phyloP scores from a whole-genome alignment of 2,329 filamentous ascomycete genomes.

The Aspergillus awamori region DNA sequence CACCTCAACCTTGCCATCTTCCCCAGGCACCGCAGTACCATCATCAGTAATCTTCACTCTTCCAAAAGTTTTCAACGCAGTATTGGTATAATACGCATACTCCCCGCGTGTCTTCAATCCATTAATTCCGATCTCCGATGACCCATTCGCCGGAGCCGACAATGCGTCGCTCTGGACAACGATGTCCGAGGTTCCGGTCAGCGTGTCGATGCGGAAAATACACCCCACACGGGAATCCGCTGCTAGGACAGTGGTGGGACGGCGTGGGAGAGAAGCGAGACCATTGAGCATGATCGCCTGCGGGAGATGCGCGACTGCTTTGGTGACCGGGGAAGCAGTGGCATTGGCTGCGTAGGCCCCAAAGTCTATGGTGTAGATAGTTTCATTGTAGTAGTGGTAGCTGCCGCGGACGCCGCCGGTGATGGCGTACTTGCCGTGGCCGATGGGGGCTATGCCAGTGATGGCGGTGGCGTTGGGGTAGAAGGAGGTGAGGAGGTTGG shows the following conservation, averaged over 20 bases:
- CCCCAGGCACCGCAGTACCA: not conserved
- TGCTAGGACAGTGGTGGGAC: slow-evolving; percentile 18
- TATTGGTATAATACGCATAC: slow-evolving; percentile 21
- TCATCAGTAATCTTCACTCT: slow-evolving; percentile 9
- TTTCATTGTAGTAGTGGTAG: slow-evolving; percentile 22
- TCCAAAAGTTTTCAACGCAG: slow-evolving; percentile 13
- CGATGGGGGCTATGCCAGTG: slow-evolving; percentile 23
- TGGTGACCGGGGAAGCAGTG: not conserved
- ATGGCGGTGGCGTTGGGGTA: slow-evolving; percentile 20
- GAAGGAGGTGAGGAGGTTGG: slow-evolving; percentile 17
- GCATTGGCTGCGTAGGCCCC: not conserved
- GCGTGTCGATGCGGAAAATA: slow-evolving; percentile 21
- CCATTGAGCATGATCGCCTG: slow-evolving; percentile 25
- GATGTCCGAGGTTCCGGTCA: slow-evolving; percentile 11
- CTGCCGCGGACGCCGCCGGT: slow-evolving; percentile 20
- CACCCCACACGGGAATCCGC: slow-evolving; percentile 22
- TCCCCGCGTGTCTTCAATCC: slow-evolving; percentile 17
- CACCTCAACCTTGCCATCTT: not conserved
- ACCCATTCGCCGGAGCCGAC: slow-evolving; percentile 4
- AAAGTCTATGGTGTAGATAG: slow-evolving; percentile 23
- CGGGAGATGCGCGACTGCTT: slow-evolving; percentile 13
- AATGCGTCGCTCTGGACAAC: slow-evolving; percentile 14
- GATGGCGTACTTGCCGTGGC: slow-evolving; percentile 22
- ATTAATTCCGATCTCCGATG: slow-evolving; percentile 23
- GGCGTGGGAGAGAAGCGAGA: slow-evolving; percentile 18